Evolutionary conservation across 805 yeast genomes (phyloP).

Genomic region (Priceomyces castillae): DNA sequence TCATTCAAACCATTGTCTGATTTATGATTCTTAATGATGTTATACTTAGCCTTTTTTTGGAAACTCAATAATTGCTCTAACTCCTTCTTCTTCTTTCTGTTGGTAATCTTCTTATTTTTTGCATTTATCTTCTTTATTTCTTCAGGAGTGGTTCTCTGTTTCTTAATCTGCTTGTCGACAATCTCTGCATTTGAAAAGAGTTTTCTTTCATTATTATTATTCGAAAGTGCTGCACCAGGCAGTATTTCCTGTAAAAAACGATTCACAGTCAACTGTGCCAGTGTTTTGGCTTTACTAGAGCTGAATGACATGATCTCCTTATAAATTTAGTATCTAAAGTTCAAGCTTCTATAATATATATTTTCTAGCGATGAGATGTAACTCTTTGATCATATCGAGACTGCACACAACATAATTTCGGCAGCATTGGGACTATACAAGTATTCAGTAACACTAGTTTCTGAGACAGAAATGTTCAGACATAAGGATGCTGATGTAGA

Average conservation of each 20-base stretch:
- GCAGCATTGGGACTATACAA: not conserved
- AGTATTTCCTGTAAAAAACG: slow-evolving; percentile 23
- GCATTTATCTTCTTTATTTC: slow-evolving; percentile 20
- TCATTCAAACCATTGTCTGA: slow-evolving; percentile 19
- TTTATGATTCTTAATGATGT: slow-evolving; percentile 35
- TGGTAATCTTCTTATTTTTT: slow-evolving; percentile 19
- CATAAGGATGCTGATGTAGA: too few species aligned
- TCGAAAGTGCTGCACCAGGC: slow-evolving; percentile 7
- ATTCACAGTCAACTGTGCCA: slow-evolving; percentile 42
- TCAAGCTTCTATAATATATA: too few species aligned
- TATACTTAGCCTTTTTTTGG: slow-evolving; percentile 35
- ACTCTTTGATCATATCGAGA: not conserved
- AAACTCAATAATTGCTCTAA: slow-evolving; percentile 30
- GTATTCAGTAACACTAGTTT: not conserved
- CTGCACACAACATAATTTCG: not conserved
- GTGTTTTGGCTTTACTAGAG: slow-evolving; percentile 28
- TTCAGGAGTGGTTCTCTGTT: slow-evolving; percentile 10
- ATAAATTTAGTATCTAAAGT: too few species aligned
- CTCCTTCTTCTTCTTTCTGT: slow-evolving; percentile 26
- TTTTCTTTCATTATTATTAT: not conserved
- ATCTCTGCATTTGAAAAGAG: slow-evolving; percentile 18
- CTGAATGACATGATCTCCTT: slow-evolving; percentile 21
- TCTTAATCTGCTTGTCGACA: slow-evolving; percentile 15
- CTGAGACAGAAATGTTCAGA: too few species aligned
- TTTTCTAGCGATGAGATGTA: not conserved